Base-by-base conservation (phyloP, 805 yeast genomes). In the Wilhelminamyces savonicus region DNA sequence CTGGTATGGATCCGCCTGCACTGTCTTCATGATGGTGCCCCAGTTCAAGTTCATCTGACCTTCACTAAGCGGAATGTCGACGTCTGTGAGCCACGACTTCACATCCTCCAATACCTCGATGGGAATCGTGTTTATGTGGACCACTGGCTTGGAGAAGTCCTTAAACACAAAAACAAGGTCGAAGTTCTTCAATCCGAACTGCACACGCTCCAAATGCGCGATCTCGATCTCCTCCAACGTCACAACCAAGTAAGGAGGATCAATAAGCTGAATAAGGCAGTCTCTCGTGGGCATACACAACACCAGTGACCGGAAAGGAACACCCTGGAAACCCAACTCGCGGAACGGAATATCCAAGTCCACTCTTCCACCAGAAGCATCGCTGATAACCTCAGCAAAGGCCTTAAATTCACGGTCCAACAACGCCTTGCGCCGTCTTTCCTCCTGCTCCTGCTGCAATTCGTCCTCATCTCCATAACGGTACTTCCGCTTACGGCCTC, bases 381-480 rank as follows among this genome's bases (percentile, higher is more conserved):
- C 96, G 10, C 95, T 79, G 42, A 92, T 88, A 38, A 80, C 74
- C 59, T 92, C 97, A 13, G 90, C 90, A 62, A 87, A 92, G 27
- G 71, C 69, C 57, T 78, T 80, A 62, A 88, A 92, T 59, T 92
- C 97, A 56, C 82, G 85, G 61, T 92, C 96, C 48, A 92, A 73
- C 22, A 85, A 74, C 15, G 84, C 82, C 48, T 94, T 83, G 60
- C 96, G 75, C 58, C 90, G 74, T 64, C 97, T 79, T 62, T 92
- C 98, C 57, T 92, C 97, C 61, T 90, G 97, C 63, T 92, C 98
- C 59, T 90, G 97, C 59, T 92, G 97, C 41, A 92, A 68, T 62
- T 92, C 98, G 57, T 92, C 98, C 57, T 92, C 98, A 55, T 92
- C 98, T 27, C 98, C 98, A 53, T 92, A 92, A 50, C 92, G 63